Conservation (phyloP, 176 grass and related monocot species). For the Hordeum marinum region DNA sequence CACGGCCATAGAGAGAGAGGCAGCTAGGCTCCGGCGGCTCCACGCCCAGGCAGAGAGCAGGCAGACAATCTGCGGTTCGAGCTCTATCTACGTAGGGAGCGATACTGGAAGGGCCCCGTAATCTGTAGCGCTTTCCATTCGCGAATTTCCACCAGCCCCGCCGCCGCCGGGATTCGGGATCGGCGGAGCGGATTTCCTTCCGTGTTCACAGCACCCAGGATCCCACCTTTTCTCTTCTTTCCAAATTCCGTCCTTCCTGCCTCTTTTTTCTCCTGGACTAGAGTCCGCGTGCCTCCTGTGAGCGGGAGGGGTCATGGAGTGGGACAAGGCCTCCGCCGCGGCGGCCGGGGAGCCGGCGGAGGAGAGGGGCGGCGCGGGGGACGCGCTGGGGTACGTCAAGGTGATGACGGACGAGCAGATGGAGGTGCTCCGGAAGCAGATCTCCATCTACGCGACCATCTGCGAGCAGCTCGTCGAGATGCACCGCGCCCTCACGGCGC, state of each 20-base stretch:
- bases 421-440: slow-evolving; percentile 93
- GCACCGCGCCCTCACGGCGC: slow-evolving; percentile 74
- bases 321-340: slow-evolving; percentile 26
- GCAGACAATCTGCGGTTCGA: too few relatives aligned
- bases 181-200: slow-evolving; percentile 7
- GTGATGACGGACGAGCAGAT: slow-evolving; percentile 98
- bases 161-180: background rate
- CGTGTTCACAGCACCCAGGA: slow-evolving; percentile 14
- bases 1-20: too few relatives aligned
- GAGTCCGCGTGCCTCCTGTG: background rate
- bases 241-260: background rate
- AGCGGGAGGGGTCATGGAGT: slow-evolving; percentile 24
- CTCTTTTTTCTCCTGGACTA: background rate
- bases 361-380: slow-evolving; percentile 19
- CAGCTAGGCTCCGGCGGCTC: too few relatives aligned
- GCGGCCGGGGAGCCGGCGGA: slow-evolving; percentile 3
- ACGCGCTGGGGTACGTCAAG: slow-evolving; percentile 63
- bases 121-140: background rate
- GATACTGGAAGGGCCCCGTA: background rate
- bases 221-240: background rate
- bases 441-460: slow-evolving; percentile 96
- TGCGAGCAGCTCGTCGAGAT: slow-evolving; percentile 97
- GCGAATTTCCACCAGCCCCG: background rate
- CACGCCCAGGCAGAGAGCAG: too few relatives aligned
- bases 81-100: background rate